phyloP scores from a whole-genome alignment of 176 grass and related monocot genomes.

The Dactylis glomerata region DNA sequence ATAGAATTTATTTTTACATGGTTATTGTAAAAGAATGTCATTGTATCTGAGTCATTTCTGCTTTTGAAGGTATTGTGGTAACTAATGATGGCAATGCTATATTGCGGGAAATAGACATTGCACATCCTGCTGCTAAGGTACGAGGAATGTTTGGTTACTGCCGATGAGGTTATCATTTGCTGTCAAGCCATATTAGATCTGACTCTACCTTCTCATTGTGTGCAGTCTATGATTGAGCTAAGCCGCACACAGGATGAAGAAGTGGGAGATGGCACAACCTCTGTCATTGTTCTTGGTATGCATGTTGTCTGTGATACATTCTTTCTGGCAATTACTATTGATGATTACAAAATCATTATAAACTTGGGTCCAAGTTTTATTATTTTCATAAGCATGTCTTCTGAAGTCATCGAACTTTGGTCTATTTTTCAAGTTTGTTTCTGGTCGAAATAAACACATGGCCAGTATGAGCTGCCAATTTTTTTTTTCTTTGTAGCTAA shows the following conservation, averaged over 20 bases:
- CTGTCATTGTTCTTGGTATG: slow-evolving; percentile 97
- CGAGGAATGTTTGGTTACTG: not conserved
- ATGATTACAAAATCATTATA: not conserved
- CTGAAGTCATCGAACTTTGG: not conserved
- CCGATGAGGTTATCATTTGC: not conserved
- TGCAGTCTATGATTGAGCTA: slow-evolving; percentile 96
- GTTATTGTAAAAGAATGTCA: not conserved
- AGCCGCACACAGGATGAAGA: slow-evolving; percentile 99
- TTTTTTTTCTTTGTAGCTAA: not conserved
- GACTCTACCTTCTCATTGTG: not conserved
- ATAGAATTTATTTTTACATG: not conserved
- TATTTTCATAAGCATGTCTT: not conserved
- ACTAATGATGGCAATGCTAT: slow-evolving; percentile 99
- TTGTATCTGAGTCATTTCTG: slow-evolving; percentile 18
- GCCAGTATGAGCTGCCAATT: not conserved
- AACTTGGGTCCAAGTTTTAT: not conserved
- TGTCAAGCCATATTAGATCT: not conserved
- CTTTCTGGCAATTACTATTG: not conserved
- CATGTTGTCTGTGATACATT: not conserved
- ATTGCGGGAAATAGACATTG: slow-evolving; percentile 88
- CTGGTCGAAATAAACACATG: slow-evolving; percentile 7
- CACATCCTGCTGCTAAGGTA: slow-evolving; percentile 98
- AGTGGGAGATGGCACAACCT: slow-evolving; percentile 98
- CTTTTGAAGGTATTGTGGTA: slow-evolving; percentile 78
- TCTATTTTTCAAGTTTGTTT: not conserved